Evolutionary conservation across 2,329 filamentous ascomycete species (phyloP), one percentile per base, ranked within the genome.

Genomic region (Colletotrichum agaves): DNA sequence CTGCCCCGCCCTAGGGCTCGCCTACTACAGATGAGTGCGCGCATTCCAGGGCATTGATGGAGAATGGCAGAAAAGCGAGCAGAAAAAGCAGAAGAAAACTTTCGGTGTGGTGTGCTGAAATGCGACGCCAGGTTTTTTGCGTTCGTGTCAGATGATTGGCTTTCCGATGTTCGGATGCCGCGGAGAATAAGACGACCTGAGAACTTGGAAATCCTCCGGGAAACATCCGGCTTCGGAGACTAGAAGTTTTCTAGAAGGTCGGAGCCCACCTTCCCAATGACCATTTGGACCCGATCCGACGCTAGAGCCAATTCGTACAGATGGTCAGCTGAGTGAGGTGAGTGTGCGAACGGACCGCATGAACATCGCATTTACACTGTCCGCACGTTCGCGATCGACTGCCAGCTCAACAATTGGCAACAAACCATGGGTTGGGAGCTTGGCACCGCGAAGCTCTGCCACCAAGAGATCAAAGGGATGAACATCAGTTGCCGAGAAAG

Each of bases 211-310:
- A 31, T 21, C 46, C 21, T 47, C 47, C 60, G 61, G 64, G 17
- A 57, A 21, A 31, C 46, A 23, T 55, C 47, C 60, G 61, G 64
- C 27, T 6, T 63, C 61, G 64, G 55, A 12, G 61, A 67, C 61
- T 67, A 67, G 65, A 67, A 67, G 17, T 55, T 55, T 67, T 67
- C 65, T 60, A 53, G 65, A 67, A 67, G 31, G 35, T 37, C 17
- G 33, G 2, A 4, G 39, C 4, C 43, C 52, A 31, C 35, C 47
- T 53, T 59, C 19, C 5, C n/a, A n/a, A n/a, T n/a, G 56, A 46
- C 47, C 63, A 61, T 13, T 33, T 12, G 19, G 52, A 58, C 46
- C 60, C 63, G 52, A 67, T 39, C 47, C 61, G 33, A 67, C 61
- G 64, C 64, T 64, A 64, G 31, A 19, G 33, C 64, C 61, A 64